Evolutionary conservation across 2,329 filamentous ascomycete genomes (phyloP), one percentile per base, ranked within the genome.

Genomic region (Fusarium mangiferae): DNA sequence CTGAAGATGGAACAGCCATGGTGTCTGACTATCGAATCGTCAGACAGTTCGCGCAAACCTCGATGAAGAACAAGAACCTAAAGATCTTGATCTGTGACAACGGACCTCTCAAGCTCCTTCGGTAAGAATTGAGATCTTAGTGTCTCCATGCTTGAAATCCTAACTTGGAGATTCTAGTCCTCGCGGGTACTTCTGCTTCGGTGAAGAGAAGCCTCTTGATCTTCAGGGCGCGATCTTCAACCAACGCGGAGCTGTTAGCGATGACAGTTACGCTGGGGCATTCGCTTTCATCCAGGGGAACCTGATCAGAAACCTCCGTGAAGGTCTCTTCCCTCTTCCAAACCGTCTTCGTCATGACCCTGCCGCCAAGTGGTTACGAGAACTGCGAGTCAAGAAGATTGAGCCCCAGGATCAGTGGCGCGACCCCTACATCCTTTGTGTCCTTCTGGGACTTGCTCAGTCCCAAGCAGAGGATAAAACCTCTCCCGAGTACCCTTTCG

Each of bases 361-460:
- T 6, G 75, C 77, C 4, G 75, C 72, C 2, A 70, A 68, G 17
- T 52, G 62, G 14, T 44, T 74, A 5, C 68, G 64, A 3, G 52
- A 66, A 41, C 56, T 75, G 52, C 66, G 70, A 35, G 20, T 78
- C 10, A 78, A 76, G 33, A 65, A 58, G 15, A 55, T 78, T 3
- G 66, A 76, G 38, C 76, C 77, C 2, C 22, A 51, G 12, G 68
- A 79, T 14, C 69, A 66, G 11, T 71, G 66, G 48, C 66, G 67
- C 7, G 77, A 78, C 42, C 77, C 77, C 2, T 78, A 78, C 26
- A 73, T 79, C 15, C 46, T 78, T 11, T 73, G 65, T 13, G 76
- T 78, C 1, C 66, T 78, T 11, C 10, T 79, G 9, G 77, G 76
- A 1, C 55, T 79, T 6, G 76, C 76, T 0, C 77, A 78, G 38